phyloP scores from a whole-genome alignment of 2,329 filamentous ascomycete species.

The Colletotrichum noveboracense region DNA sequence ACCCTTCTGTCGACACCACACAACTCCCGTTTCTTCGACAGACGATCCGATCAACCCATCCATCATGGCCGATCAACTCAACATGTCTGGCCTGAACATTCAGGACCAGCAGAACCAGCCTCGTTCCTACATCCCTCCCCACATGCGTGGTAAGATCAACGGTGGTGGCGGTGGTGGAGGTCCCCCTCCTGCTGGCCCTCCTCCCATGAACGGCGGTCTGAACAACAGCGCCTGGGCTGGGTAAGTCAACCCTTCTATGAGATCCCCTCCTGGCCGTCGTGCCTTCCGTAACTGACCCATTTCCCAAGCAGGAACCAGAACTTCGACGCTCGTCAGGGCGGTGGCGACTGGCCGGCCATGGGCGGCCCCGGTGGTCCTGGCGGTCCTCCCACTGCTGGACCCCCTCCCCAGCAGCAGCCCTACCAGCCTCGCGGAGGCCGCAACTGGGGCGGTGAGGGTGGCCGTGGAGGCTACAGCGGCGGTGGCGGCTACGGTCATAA shows the following conservation, averaged over 20 bases:
- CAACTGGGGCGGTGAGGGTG: slow-evolving; percentile 35
- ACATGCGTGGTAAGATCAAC: slow-evolving; percentile 69
- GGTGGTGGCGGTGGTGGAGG: slow-evolving; percentile 25
- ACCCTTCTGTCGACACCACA: slow-evolving; percentile 1
- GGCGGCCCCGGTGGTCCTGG: slow-evolving; percentile 28
- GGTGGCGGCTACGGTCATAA: slow-evolving; percentile 46
- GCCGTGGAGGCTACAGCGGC: slow-evolving; percentile 40
- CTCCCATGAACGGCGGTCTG: slow-evolving; percentile 46
- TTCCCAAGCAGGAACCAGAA: slow-evolving; percentile 25
- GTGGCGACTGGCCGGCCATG: slow-evolving; percentile 24
- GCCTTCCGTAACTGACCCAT: neutral
- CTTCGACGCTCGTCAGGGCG: slow-evolving; percentile 33
- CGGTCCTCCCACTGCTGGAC: slow-evolving; percentile 32
- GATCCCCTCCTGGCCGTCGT: slow-evolving; percentile 23
- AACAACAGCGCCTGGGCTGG: slow-evolving; percentile 62
- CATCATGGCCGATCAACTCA: slow-evolving; percentile 84
- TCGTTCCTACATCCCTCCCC: slow-evolving; percentile 85
- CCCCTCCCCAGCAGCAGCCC: slow-evolving; percentile 24
- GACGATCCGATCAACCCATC: slow-evolving; percentile 26
- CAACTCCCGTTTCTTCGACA: slow-evolving; percentile 6
- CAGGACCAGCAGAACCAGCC: slow-evolving; percentile 46
- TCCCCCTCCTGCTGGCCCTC: slow-evolving; percentile 31
- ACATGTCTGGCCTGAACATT: slow-evolving; percentile 78
- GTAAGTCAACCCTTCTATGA: slow-evolving; percentile 37
- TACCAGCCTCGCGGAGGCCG: slow-evolving; percentile 18